phyloP scores from a whole-genome alignment of 805 yeast genomes.

The Brettanomyces nanus region DNA sequence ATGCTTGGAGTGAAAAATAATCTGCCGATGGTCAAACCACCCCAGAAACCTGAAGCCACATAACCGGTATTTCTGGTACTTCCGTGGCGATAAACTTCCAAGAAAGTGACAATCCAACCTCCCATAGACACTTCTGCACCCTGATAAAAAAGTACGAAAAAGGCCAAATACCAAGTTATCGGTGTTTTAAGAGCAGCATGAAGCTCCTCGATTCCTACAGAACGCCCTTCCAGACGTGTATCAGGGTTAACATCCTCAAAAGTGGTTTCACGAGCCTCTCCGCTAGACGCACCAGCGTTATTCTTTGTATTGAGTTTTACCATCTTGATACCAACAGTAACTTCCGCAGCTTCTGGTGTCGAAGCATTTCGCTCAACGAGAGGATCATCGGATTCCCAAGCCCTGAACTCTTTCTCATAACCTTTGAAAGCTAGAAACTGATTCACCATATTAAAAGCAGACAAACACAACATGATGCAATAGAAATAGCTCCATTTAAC shows the following conservation, averaged over 20 bases:
- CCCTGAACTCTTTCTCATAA: constrained; percentile 38
- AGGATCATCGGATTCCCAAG: constrained; percentile 25
- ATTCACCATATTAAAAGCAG: constrained; percentile 27
- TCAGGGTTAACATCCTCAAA: constrained; percentile 2
- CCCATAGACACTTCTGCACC: constrained; percentile 66
- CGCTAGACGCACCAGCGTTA: background rate
- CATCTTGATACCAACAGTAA: background rate
- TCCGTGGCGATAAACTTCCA: constrained; percentile 46
- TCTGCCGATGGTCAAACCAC: constrained; percentile 61
- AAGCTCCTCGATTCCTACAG: constrained; percentile 15
- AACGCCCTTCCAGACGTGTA: background rate
- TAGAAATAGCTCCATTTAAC: constrained; percentile 48
- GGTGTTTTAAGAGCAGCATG: constrained; percentile 31
- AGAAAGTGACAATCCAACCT: constrained; percentile 62
- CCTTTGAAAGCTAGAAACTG: constrained; percentile 38
- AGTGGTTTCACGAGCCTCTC: background rate
- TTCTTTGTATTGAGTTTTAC: background rate
- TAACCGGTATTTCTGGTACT: constrained; percentile 43
- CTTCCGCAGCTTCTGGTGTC: background rate
- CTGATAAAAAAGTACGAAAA: constrained; percentile 51
- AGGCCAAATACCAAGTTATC: constrained; percentile 40
- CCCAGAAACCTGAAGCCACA: constrained; percentile 65
- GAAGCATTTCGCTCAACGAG: constrained; percentile 4
- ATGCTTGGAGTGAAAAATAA: constrained; percentile 36
- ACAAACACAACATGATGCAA: constrained; percentile 37